Conservation (phyloP, 257 asterid genomes). For the Solanum sejunctum region DNA sequence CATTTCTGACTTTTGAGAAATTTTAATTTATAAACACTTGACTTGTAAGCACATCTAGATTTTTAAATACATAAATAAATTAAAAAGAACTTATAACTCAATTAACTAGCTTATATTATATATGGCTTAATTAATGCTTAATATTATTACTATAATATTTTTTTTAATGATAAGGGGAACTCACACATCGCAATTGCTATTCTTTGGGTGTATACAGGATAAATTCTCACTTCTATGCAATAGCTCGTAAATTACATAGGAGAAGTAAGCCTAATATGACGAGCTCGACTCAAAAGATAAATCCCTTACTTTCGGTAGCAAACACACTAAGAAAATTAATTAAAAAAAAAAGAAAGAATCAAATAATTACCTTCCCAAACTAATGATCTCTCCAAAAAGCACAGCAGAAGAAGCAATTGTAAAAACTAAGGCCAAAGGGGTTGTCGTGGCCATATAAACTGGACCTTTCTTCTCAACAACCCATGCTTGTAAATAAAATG, state of each 20-base stretch:
- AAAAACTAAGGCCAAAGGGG: constrained; percentile 45
- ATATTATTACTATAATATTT: too few relatives aligned
- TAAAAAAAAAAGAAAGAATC: too few relatives aligned
- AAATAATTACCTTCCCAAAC: constrained; percentile 55
- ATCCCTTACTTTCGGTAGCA: too few relatives aligned
- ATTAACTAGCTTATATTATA: not conserved
- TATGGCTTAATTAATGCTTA: too few relatives aligned
- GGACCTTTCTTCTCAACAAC: constrained; percentile 87
- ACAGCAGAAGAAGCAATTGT: constrained; percentile 52
- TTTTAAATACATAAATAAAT: not conserved
- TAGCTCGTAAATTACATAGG: too few relatives aligned
- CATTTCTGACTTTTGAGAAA: not conserved
- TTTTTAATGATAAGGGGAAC: too few relatives aligned
- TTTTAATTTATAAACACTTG: not conserved
- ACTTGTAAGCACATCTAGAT: not conserved
- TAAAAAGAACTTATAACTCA: not conserved
- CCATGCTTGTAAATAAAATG: constrained; percentile 81
- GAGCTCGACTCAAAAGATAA: too few relatives aligned
- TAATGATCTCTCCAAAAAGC: constrained; percentile 50
- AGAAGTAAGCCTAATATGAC: too few relatives aligned
- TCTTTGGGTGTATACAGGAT: too few relatives aligned
- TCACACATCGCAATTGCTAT: accelerated
- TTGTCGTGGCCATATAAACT: constrained; percentile 60
- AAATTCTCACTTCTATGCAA: too few relatives aligned
- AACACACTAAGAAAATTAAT: not conserved